Evolutionary conservation across 2,329 filamentous ascomycete genomes (phyloP), one percentile per base, ranked within the genome.

Genomic region (Epichloe baconii): DNA sequence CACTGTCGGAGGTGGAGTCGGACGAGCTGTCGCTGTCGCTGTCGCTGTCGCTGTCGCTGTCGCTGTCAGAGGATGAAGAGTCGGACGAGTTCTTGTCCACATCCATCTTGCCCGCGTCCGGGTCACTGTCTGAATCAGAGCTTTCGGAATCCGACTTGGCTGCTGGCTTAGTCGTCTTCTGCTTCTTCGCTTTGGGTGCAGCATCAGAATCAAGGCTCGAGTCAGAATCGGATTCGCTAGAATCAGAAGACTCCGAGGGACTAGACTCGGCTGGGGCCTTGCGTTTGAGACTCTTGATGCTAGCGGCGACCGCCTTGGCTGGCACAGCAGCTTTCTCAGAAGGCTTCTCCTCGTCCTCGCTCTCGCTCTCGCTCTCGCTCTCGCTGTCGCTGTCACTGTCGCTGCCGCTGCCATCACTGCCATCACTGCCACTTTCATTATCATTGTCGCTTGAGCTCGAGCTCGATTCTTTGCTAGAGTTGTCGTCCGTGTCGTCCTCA

Each of bases 111-210:
- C 47, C 48, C 14, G 51, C 46, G 15, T 52, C 49, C 2, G 52
- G 49, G 3, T 48, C 48, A 23, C 47, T 54, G 47, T 54, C 48
- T 5, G 56, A 59, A 53, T 56, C 54, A 17, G 53, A 52, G 38
- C 48, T 37, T 14, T 49, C 37, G 3, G 57, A 56, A 21, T 58
- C 53, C 23, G 54, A 51, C 34, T 52, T 48, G 36, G 53, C 50
- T 26, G 56, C 51, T n/a, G 53, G 35, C 19, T 52, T 41, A 3
- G 46, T 71, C 34, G 67, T 69, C 62, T 72, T 74, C 54, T 64
- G 63, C 66, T 79, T 82, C 69, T 82, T 82, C 26, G 66, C 57
- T 53, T 70, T 69, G 3, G 72, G 75, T 52, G 75, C 69, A 41
- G 70, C 70, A 40, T 74, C 72, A 8, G 70, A 73, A 55, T 67